These are phyloP conservation scores for Cladophialophora chaetospira DNA, from an alignment of 2,329 filamentous ascomycete genomes.

Conservation along the genomic window DNA sequence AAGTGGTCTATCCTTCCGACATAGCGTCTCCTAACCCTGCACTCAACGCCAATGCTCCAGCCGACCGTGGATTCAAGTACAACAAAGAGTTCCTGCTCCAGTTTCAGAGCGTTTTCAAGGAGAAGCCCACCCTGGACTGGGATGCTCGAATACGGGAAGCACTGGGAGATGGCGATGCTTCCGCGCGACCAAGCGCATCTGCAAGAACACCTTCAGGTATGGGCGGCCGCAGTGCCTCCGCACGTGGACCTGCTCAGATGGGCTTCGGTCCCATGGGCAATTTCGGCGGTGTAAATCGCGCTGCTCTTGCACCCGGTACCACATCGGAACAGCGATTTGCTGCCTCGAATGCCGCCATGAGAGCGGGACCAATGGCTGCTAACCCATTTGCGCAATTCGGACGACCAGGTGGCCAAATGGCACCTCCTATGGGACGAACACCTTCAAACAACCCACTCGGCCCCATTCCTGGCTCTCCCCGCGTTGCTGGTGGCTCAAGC, in stretches of 20 bases:
- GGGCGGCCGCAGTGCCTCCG: constrained; percentile 54
- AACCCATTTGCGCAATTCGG: constrained; percentile 64
- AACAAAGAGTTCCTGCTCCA: constrained; percentile 94
- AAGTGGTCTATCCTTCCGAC: constrained; percentile 78
- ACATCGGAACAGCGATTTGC: constrained; percentile 76
- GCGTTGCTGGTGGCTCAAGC: constrained; percentile 69
- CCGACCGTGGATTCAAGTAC: constrained; percentile 85
- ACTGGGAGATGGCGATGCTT: constrained; percentile 72
- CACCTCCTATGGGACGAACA: constrained; percentile 62
- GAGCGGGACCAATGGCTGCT: constrained; percentile 42
- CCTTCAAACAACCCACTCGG: constrained; percentile 56
- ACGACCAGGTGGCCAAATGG: constrained; percentile 58
- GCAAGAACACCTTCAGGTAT: constrained; percentile 51
- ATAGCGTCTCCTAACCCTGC: constrained; percentile 90
- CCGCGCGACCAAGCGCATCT: constrained; percentile 66
- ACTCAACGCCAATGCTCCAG: constrained; percentile 72
- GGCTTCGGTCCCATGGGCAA: constrained; percentile 65
- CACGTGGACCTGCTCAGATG: constrained; percentile 53
- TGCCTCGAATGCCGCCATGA: constrained; percentile 58
- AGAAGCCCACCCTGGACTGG: constrained; percentile 94
- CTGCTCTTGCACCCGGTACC: constrained; percentile 72
- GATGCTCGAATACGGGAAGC: constrained; percentile 82
- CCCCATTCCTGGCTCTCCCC: constrained; percentile 69
- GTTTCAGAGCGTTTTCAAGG: constrained; percentile 93
- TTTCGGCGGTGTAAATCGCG: constrained; percentile 56